These are phyloP conservation scores for Datura wrightii DNA, from an alignment of 257 asterid species.

Conservation along the genomic window DNA sequence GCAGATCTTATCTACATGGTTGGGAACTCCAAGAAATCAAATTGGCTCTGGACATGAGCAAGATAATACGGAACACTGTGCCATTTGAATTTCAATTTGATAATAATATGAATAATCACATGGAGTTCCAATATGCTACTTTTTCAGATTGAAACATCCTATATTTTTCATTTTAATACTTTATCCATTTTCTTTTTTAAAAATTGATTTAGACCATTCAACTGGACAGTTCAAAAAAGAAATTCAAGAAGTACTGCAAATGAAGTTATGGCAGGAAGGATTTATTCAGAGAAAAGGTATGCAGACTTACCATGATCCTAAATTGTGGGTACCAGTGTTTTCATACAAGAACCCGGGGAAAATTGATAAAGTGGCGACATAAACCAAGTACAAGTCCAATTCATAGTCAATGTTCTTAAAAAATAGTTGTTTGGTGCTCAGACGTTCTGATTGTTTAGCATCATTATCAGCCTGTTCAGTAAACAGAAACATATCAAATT, in stretches of 20 bases:
- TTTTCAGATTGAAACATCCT: no score
- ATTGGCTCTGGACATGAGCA: not conserved
- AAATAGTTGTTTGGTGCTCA: constrained; percentile 63
- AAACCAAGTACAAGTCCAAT: constrained; percentile 76
- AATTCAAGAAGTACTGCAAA: not conserved
- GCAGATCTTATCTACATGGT: not conserved
- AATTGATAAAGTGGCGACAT: constrained; percentile 35
- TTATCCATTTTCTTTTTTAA: no score
- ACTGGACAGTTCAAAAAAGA: not conserved
- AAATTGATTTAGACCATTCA: not conserved
- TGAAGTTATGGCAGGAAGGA: not conserved
- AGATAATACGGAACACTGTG: not conserved
- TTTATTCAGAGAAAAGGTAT: not conserved
- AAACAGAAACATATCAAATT: not conserved
- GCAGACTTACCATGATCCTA: constrained; percentile 74
- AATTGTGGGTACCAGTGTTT: constrained; percentile 71
- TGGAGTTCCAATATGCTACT: no score
- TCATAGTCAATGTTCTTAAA: constrained; percentile 57
- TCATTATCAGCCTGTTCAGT: constrained; percentile 38
- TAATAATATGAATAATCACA: no score
- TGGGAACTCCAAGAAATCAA: not conserved
- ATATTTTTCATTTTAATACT: no score
- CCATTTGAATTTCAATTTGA: not conserved
- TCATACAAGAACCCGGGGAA: constrained; percentile 41
- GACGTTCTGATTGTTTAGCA: constrained; percentile 42